Evolutionary conservation across 1,284 basidiomycete genomes (phyloP), one percentile per base, ranked within the genome.

Genomic region (Baeospora myosura): DNA sequence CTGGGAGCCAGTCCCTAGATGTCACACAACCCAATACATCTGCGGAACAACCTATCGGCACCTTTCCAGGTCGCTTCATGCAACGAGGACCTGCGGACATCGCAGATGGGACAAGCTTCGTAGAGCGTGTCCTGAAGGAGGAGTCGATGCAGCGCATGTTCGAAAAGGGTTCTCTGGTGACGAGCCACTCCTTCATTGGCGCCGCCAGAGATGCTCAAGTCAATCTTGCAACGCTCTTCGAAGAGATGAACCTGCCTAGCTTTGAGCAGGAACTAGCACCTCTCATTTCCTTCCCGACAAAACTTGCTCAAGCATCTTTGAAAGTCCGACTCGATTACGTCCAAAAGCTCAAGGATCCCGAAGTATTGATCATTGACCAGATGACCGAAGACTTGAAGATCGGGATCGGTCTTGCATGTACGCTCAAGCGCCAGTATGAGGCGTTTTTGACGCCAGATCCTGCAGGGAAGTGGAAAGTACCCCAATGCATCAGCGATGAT

Each of bases 91-190:
- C 59, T 10, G 49, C 61, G 20, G 72, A 77, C 44, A 57, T 72
- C 26, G 59, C 72, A 12, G 76, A 78, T 51, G 74, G 72, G 45
- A 84, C 74, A 47, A 88, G 78, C 53, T 98, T 98, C 59, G 85
- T 98, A 25, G 96, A 98, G 60, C 81, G 92, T 28, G 72, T 98
- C 30, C 75, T 98, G 46, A 98, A 98, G 60, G 96, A 98, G 63
- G 95, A 97, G 55, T 88, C 86, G 12, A 81, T 98, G 53, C 88
- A 96, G 61, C 76, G 87, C 40, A 93, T 90, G 2, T 98, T 98
- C 59, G 92, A 96, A 63, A 91, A 88, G 57, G 88, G 92, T 20
- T 92, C 92, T 45, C 77, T 98, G 52, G 80, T 82, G 37, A 91
- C 89, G 26, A 80, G 96, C 16, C 85, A 94, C 58, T 72, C 81